Base-by-base conservation (phyloP, 192 early-diverging fungal species). In the Entomortierella parvispora region DNA sequence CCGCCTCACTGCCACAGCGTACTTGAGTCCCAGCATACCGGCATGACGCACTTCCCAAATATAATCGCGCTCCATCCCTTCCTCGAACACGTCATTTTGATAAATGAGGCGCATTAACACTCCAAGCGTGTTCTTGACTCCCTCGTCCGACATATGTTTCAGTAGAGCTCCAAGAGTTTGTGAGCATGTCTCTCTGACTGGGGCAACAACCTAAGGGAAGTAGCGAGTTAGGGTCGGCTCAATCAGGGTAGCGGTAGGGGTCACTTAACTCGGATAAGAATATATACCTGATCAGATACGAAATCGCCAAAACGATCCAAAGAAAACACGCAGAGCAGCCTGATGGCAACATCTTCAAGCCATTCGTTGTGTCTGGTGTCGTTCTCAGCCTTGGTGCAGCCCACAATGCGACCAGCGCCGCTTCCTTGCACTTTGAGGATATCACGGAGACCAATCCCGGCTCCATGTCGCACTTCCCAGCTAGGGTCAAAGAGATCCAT, bases 291-390 rank as follows among this genome's bases (percentile, higher is more conserved):
- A 80, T 98, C 97, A 7, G 93, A 91, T 22, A 96, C 93, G 81
- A 96, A 99, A 82, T 99, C 98, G 7, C 93, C 94, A 76, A 99
- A 99, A 20, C 96, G 87, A 79, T 99, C 98, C 60, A 98, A 81
- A 6, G 93, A 90, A 64, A 99, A 92, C 15, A 99, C 95, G 67
- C 95, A 97, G 28, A 97, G 69, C n/a, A 99, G 82, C 17, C 95
- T 89, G 26, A 97, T 92, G 1, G 90, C 87, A 15, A 95, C 80
- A 79, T 99, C 96, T 63, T 97, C 94, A 5, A 98, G 81, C 84
- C 91, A 96, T 48, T 74, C 81, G 60, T 91, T 82, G 80, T 99
- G 94, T 23, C 86, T 81, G 34, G 32, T 33, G 20, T 81, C 71
- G 62, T 97, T 99, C 44, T 80, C 86, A 12, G 52, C 71, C 15